Base-by-base conservation (phyloP, 2,329 filamentous ascomycete species). In the Ophiostoma montium region DNA sequence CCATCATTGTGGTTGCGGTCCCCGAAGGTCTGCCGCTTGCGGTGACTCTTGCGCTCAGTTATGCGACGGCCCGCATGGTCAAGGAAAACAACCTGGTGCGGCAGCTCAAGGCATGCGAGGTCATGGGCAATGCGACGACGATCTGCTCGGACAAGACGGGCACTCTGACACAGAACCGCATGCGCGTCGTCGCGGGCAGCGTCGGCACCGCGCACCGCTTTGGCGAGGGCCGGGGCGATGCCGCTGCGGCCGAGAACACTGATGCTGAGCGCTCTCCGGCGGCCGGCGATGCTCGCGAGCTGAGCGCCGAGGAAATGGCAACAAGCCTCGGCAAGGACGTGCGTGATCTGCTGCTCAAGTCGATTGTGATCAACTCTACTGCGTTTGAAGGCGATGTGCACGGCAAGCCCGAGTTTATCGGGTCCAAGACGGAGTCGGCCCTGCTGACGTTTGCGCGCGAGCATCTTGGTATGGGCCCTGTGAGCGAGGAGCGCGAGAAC, bases 1-100 rank as follows among this genome's bases (percentile, higher is more conserved):
- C 83, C 2, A 84, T 88, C 53, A 84, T 88, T 54, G 84, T 88
- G 38, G 83, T 88, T 47, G 84, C 84, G 32, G 83, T 88, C 42
- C 84, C 84, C 5, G 84, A 88, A 68, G 84, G 84, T 44, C 70
- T 88, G 31, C 84, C 84, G 5, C 70, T 88, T 42, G 84, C 84
- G 18, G 84, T 87, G n/a, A 88, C 84, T 0, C 68, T 88, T 23
- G 83, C 84, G 15, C 67, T 88, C 41, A 84, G 83, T 10, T 87
- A 86, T 62, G 84, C 84, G 5, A 87, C 83, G 1, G 85, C 78
- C 11, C 76, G 80, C 49, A 87, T 87, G 84, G 65, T 86, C 51
- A 82, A 77, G 57, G 83, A 87, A 62, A 84, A 84, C 65, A 87
- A 87, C 57, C 66, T 88, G 51, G 83, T 87, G 41, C 78, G 84